A percentile compares a stretch with the other conserved stretches of the same genome.
phyloP scores from a whole-genome alignment of 1,284 basidiomycete species.

The Ceratobasidium sp. region DNA sequence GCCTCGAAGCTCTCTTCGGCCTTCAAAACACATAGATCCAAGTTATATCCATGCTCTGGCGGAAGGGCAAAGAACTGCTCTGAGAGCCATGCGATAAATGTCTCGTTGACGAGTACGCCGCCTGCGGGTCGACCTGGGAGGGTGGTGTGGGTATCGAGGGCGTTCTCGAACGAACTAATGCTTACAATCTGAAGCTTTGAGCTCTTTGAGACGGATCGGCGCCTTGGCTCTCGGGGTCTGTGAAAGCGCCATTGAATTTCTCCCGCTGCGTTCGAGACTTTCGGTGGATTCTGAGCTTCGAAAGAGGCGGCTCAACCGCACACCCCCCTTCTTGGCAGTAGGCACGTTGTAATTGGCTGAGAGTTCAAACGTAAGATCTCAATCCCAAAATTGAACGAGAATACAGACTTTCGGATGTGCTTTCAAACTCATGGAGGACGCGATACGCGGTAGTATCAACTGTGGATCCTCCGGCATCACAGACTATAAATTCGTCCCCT shows the following conservation, averaged over 20 bases:
- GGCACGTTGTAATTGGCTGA: not conserved
- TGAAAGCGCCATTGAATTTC: not conserved
- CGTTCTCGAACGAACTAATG: no score
- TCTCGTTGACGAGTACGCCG: constrained; percentile 17
- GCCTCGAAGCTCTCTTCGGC: constrained; percentile 21
- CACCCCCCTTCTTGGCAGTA: not conserved
- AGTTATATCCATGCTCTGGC: not conserved
- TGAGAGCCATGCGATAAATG: not conserved
- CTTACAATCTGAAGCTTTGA: constrained; percentile 17
- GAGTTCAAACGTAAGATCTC: not conserved
- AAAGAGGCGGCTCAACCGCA: not conserved
- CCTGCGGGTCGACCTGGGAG: constrained; percentile 12
- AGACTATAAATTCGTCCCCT: constrained; percentile 7
- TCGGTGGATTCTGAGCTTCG: not conserved
- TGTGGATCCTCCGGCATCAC: constrained; percentile 16
- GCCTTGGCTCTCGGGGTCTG: not conserved
- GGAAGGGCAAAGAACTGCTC: not conserved
- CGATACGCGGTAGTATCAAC: constrained; percentile 13
- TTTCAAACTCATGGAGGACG: not conserved
- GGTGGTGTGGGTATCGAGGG: not conserved
- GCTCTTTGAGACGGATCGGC: constrained; percentile 17
- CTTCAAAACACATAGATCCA: constrained; percentile 17
- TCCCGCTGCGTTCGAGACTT: not conserved
- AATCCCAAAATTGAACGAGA: not conserved
- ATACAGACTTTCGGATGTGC: not conserved